phyloP scores from a whole-genome alignment of 192 early-diverging fungal species.

The Backusella macrospora region DNA sequence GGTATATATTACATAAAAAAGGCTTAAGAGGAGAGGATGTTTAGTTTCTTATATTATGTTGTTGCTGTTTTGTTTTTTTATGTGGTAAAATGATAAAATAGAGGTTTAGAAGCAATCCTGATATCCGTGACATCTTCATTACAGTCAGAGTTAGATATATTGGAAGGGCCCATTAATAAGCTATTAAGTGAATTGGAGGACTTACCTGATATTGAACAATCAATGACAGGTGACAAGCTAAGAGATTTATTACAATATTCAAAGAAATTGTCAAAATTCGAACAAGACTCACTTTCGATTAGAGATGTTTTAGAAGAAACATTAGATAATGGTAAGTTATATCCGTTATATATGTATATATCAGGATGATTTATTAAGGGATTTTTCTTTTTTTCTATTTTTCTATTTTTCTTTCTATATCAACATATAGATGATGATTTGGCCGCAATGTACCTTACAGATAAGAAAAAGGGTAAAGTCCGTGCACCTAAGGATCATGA shows the following conservation, averaged over 20 bases:
- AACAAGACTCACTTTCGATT: constrained; percentile 74
- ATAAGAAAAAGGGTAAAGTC: constrained; percentile 64
- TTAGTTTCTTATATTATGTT: not conserved
- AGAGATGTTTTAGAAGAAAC: constrained; percentile 80
- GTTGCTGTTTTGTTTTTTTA: not conserved
- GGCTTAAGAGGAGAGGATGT: no score
- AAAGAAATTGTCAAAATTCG: constrained; percentile 79
- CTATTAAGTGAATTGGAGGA: constrained; percentile 61
- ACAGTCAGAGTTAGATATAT: constrained; percentile 70
- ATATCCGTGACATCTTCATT: constrained; percentile 69
- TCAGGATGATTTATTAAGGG: not conserved
- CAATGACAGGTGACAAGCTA: constrained; percentile 72
- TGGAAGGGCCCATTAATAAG: constrained; percentile 66
- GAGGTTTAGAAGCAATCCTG: constrained; percentile 83
- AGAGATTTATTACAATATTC: constrained; percentile 78
- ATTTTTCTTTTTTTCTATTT: not conserved
- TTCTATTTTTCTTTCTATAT: not conserved
- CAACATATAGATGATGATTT: constrained; percentile 79
- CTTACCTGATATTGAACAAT: constrained; percentile 77
- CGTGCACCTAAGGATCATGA: constrained; percentile 73
- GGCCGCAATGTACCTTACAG: constrained; percentile 87
- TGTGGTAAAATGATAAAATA: constrained; percentile 18
- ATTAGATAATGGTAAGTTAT: constrained; percentile 63
- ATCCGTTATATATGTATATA: not conserved
- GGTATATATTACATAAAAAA: no score